phyloP scores from a whole-genome alignment of 495 filamentous ascomycete genomes.

The Hypoxylon cercidicola region DNA sequence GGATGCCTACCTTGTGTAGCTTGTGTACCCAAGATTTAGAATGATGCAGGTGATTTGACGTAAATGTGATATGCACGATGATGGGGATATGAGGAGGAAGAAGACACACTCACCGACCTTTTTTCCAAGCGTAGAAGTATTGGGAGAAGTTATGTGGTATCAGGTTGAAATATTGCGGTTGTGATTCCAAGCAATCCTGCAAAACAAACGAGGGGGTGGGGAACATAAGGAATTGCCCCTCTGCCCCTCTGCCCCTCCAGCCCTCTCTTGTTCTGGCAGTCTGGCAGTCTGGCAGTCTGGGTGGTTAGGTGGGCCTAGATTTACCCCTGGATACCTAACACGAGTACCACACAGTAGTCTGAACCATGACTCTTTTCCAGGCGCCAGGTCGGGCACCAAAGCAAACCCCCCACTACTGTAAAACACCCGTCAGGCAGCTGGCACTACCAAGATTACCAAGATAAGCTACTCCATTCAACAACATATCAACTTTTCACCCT shows the following conservation, averaged over 20 bases:
- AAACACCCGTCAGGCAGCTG: too few relatives aligned
- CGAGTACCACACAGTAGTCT: too few relatives aligned
- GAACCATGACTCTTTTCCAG: too few relatives aligned
- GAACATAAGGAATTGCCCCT: slow-evolving; percentile 36
- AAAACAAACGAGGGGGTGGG: slow-evolving; percentile 40
- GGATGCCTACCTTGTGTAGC: slow-evolving; percentile 2
- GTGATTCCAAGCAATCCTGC: slow-evolving; percentile 15
- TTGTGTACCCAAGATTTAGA: slow-evolving; percentile 24
- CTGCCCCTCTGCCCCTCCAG: too few relatives aligned
- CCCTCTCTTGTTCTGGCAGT: not conserved
- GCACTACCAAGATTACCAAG: too few relatives aligned
- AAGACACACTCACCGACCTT: slow-evolving; percentile 25
- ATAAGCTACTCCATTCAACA: too few relatives aligned
- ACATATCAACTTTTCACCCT: too few relatives aligned
- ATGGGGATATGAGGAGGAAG: slow-evolving; percentile 6
- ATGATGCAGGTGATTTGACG: slow-evolving; percentile 37
- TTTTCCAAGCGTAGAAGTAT: slow-evolving; percentile 15
- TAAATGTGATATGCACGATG: slow-evolving; percentile 27
- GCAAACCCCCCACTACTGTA: not conserved
- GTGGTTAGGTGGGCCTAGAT: slow-evolving; percentile 14
- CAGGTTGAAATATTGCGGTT: slow-evolving; percentile 38
- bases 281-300: too few relatives aligned
- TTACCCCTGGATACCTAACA: slow-evolving; percentile 9
- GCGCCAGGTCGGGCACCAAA: slow-evolving; percentile 28
- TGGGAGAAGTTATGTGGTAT: slow-evolving; percentile 36